These are phyloP conservation scores for Anthostomella pinea DNA, from an alignment of 2,329 filamentous ascomycete species.

Conservation along the genomic window DNA sequence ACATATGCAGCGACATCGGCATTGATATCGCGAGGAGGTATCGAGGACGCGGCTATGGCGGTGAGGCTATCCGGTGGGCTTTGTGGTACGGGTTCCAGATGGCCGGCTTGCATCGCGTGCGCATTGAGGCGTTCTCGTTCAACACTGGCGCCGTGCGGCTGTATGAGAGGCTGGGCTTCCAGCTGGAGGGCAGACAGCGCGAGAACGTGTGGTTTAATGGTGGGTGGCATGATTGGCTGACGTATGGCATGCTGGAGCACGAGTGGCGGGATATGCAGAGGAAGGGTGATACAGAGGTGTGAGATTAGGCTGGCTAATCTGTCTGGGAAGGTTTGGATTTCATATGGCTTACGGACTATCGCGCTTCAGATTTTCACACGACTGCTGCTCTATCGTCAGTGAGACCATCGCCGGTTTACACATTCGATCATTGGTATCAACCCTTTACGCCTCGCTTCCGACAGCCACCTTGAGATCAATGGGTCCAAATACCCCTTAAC, in stretches of 20 bases:
- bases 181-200: conserved; percentile 31
- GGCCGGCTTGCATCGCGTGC: conserved; percentile 35
- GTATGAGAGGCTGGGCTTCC: conserved; percentile 36
- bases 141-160: conserved; percentile 32
- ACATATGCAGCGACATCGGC: conserved; percentile 38
- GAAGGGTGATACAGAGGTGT: conserved; percentile 11
- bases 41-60: conserved; percentile 35
- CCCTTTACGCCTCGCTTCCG: too few relatives aligned
- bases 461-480: too few relatives aligned
- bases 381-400: too few relatives aligned
- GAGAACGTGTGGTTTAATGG: conserved; percentile 35
- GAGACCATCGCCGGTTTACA: too few relatives aligned
- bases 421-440: too few relatives aligned
- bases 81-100: conserved; percentile 34
- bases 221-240: conserved; percentile 33
- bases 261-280: conserved; percentile 29
- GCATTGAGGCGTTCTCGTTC: conserved; percentile 31
- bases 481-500: too few relatives aligned
- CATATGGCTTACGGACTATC: too few relatives aligned
- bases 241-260: conserved; percentile 33
- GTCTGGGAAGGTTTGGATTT: too few relatives aligned
- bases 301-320: too few relatives aligned
- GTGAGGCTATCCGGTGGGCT: conserved; percentile 37
- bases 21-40: conserved; percentile 29
- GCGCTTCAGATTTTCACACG: too few relatives aligned